Evolutionary conservation across 108 stramenopile species (phyloP).

Genomic region (Nitzschia inconspicua): DNA sequence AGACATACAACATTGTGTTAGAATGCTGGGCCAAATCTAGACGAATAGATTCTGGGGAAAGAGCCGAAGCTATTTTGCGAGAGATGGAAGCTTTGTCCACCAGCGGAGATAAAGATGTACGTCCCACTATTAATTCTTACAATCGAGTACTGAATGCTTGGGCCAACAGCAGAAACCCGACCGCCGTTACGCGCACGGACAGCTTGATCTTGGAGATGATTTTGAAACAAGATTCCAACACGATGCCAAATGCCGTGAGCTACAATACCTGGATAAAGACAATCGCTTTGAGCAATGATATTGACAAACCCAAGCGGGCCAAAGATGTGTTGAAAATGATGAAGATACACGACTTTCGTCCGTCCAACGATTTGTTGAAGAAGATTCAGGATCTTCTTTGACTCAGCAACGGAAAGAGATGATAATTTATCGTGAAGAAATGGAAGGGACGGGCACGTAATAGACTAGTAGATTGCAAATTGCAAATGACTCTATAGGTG

Average conservation of each 20-base stretch:
- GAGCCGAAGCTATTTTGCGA: conserved; percentile 25
- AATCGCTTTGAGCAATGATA: conserved; percentile 33
- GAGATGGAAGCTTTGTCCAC: conserved; percentile 20
- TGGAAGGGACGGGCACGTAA: no score
- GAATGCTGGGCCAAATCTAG: conserved; percentile 30
- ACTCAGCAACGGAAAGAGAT: no score
- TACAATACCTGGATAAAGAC: conserved; percentile 54
- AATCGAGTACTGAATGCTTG: conserved; percentile 31
- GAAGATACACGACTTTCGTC: conserved; percentile 34
- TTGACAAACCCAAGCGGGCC: conserved; percentile 9
- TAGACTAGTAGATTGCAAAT: no score
- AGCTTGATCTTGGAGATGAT: conserved; percentile 36
- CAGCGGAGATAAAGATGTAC: conserved; percentile 6
- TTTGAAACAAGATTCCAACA: conserved; percentile 5
- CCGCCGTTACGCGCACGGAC: conserved; percentile 21
- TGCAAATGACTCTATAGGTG: no score
- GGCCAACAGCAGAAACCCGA: conserved; percentile 31
- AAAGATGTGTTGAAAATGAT: conserved; percentile 30
- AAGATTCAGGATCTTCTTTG: no score
- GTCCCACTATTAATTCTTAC: conserved; percentile 23
- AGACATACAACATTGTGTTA: conserved; percentile 36
- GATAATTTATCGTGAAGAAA: no score
- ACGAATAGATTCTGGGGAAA: conserved; percentile 19
- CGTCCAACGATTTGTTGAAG: no score
- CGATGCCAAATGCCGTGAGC: conserved; percentile 39